Evolutionary conservation across 2,329 filamentous ascomycete genomes (phyloP).

Genomic region (Ophiostoma australiae): DNA sequence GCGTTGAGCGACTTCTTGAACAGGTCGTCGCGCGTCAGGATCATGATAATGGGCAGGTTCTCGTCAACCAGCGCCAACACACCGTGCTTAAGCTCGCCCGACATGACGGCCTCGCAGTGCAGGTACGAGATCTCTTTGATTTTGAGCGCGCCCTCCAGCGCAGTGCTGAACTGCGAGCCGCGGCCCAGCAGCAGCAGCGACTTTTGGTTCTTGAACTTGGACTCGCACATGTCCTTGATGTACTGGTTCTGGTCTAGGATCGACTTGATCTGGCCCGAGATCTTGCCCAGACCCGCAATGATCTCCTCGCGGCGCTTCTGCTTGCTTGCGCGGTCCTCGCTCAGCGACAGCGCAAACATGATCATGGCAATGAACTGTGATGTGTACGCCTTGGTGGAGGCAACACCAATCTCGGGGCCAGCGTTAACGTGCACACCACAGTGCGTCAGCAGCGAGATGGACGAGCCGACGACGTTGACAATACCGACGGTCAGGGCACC

Average conservation of each 20-base stretch:
- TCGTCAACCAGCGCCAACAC: slow-evolving; percentile 96
- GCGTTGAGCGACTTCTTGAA: slow-evolving; percentile 99
- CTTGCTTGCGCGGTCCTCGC: slow-evolving; percentile 95
- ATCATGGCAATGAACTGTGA: slow-evolving; percentile 99
- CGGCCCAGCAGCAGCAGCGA: slow-evolving; percentile 87
- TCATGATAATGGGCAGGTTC: slow-evolving; percentile 99
- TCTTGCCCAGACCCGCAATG: slow-evolving; percentile 82
- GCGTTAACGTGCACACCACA: slow-evolving; percentile 99
- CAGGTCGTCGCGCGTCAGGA: slow-evolving; percentile 89
- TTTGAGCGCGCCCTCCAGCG: slow-evolving; percentile 94
- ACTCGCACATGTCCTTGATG: slow-evolving; percentile 90
- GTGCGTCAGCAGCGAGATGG: slow-evolving; percentile 95
- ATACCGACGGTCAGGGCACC: slow-evolving; percentile 96
- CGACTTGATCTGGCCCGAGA: slow-evolving; percentile 87
- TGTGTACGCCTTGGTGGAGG: slow-evolving; percentile 98
- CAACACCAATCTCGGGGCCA: slow-evolving; percentile 96
- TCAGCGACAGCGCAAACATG: slow-evolving; percentile 96
- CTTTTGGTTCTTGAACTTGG: slow-evolving; percentile 96
- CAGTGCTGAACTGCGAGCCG: slow-evolving; percentile 94
- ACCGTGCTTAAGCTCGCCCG: slow-evolving; percentile 97
- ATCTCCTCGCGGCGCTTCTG: slow-evolving; percentile 87
- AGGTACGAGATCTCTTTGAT: slow-evolving; percentile 99
- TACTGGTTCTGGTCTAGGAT: slow-evolving; percentile 86
- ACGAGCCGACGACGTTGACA: slow-evolving; percentile 97
- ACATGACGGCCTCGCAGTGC: slow-evolving; percentile 99